Evolutionary conservation across 768 basidiomycete species (phyloP), one percentile per base, ranked within the genome.

Genomic region (Boletus pseudopeckii): DNA sequence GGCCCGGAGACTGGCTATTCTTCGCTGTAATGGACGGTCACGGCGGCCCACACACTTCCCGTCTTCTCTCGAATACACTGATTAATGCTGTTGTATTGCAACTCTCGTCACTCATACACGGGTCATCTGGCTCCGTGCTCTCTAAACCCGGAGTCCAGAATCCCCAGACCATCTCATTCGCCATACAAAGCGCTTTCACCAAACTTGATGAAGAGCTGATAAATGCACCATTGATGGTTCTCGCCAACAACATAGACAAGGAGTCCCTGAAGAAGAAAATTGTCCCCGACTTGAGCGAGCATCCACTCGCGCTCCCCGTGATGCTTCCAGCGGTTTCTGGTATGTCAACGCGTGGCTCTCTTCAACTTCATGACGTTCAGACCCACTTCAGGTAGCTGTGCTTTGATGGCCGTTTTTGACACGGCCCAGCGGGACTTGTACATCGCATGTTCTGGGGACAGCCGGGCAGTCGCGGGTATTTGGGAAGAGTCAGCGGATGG

Each of bases 11-110:
- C 63, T 79, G 88, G 55, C 75, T 92, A 40, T 89, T 96, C 71
- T 94, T 92, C 63, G 75, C 91, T 1, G 85, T 96, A 34, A 88
- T 96, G 85, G 93, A 94, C 61, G 93, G 94, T 3, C 97, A 98
- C 67, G 76, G 82, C 2, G 97, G 97, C 1, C 80, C 73, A 36
- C 80, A 91, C 48, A 98, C 96, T 2, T 93, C 91, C 13, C 80
- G 82, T 52, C 77, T 96, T 33, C 84, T 98, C 47, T 86, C 90
- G 3, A 85, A 86, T 51, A 80, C 87, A 44, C 80, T 98, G 54
- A 89, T 97, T 55, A 90, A 88, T 50, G 87, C 89, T 8, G 86
- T 96, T 51, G 82, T 85, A 0, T 74, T 90, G 36, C 86, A 96
- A 64, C 78, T 98, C 45, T 76, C 80, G 17, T 71, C 74, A 17